Conservation (phyloP, 306 rosid species). For the Morella rubra region DNA sequence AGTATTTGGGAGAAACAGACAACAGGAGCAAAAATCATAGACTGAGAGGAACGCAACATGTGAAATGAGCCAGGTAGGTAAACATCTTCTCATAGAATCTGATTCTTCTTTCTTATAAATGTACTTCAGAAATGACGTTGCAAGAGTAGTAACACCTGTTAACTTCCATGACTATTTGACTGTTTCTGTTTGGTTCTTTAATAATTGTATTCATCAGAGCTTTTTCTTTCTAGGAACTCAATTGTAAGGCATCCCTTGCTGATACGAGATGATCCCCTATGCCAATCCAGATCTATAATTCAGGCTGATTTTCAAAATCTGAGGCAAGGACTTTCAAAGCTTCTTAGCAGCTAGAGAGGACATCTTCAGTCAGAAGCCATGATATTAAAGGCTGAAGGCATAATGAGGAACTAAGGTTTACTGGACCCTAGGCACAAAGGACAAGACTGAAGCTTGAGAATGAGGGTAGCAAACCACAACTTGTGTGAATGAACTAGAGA, state of each 20-base stretch:
- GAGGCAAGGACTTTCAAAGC: too few relatives aligned
- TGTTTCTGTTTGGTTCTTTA: background rate
- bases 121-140: background rate
- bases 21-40: background rate
- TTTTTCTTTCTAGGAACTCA: too few relatives aligned
- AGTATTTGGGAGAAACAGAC: background rate
- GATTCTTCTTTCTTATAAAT: too few relatives aligned
- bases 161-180: too few relatives aligned
- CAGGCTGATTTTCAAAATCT: too few relatives aligned
- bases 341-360: too few relatives aligned
- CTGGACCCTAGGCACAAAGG: background rate
- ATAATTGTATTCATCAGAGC: too few relatives aligned
- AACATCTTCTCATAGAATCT: background rate
- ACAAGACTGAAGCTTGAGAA: too few relatives aligned
- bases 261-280: too few relatives aligned
- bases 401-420: background rate
- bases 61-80: background rate
- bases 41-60: background rate
- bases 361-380: background rate
- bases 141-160: background rate
- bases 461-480: background rate
- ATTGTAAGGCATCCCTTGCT: too few relatives aligned
- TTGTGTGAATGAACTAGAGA: background rate
- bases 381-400: background rate
- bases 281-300: too few relatives aligned